Conservation (phyloP, 139 green algal genomes). For the Volvox reticuliferus region DNA sequence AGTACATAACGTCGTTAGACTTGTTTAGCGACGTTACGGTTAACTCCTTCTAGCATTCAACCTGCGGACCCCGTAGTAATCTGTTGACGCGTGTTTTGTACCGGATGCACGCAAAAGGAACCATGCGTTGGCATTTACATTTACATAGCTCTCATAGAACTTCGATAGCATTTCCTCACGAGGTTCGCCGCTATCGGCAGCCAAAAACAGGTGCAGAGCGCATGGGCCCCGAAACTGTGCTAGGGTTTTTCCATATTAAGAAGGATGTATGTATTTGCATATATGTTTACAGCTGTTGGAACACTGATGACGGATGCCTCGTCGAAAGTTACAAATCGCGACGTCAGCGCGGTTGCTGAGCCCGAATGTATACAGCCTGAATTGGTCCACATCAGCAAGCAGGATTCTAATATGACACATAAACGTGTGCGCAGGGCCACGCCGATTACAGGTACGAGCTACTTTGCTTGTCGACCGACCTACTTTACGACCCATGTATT, state of each 20-base stretch:
- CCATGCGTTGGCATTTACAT: background rate
- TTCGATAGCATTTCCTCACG: background rate
- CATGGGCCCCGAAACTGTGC: background rate
- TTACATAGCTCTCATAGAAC: no score
- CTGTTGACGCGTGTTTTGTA: background rate
- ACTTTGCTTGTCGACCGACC: background rate
- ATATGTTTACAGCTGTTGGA: background rate
- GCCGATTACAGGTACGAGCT: background rate
- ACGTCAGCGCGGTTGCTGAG: no score
- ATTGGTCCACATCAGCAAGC: no score
- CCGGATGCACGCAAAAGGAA: background rate
- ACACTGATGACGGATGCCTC: background rate
- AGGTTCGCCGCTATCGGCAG: background rate
- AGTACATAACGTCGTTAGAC: no score
- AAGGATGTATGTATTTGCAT: background rate
- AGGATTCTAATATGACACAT: no score
- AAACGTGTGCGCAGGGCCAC: background rate
- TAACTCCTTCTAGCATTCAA: no score
- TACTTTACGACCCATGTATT: background rate
- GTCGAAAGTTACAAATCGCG: no score
- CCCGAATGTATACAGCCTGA: no score
- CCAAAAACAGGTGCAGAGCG: background rate
- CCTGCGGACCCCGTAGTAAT: no score
- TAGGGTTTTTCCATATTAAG: background rate
- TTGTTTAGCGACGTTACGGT: no score